Evolutionary conservation across 2,329 filamentous ascomycete genomes (phyloP).

Genomic region (Helotiales sp.): DNA sequence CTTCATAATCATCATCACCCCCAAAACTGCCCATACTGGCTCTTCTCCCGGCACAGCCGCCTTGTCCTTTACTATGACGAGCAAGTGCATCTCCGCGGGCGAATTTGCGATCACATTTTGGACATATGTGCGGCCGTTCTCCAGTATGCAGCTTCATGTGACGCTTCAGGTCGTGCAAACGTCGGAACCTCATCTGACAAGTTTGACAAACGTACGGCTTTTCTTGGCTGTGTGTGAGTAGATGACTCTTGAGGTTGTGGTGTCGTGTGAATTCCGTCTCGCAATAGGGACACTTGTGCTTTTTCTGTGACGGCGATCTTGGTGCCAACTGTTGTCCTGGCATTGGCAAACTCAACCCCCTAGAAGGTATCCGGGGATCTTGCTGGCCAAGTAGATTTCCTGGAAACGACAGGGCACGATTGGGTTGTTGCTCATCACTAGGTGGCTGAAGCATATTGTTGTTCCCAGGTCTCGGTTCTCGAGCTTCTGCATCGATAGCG

Average conservation of each 20-base stretch:
- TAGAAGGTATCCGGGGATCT: conserved; percentile 42
- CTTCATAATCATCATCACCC: conserved; percentile 74
- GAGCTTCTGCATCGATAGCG: conserved; percentile 35
- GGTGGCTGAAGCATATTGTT: conserved; percentile 33
- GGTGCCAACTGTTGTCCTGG: conserved; percentile 55
- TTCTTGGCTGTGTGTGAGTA: conserved; percentile 97
- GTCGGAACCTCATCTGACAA: conserved; percentile 90
- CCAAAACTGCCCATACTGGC: conserved; percentile 85
- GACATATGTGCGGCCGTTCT: conserved; percentile 92
- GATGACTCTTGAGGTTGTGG: conserved; percentile 95
- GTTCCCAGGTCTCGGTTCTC: conserved; percentile 32
- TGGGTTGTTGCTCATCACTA: conserved; percentile 36
- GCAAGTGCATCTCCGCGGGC: conserved; percentile 93
- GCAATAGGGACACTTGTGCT: conserved; percentile 96
- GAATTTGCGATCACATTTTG: conserved; percentile 93
- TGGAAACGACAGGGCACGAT: conserved; percentile 41
- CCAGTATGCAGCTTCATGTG: conserved; percentile 97
- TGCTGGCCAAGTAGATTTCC: conserved; percentile 39
- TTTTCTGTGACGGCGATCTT: conserved; percentile 78
- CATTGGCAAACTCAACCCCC: conserved; percentile 64
- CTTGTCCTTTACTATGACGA: conserved; percentile 92
- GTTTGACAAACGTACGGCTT: conserved; percentile 94
- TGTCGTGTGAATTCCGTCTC: conserved; percentile 96
- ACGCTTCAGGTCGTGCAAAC: conserved; percentile 92
- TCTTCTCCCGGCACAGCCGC: conserved; percentile 89